These are phyloP conservation scores for Termitomyces sp. DNA, from an alignment of 1,284 basidiomycete genomes.

Conservation along the genomic window DNA sequence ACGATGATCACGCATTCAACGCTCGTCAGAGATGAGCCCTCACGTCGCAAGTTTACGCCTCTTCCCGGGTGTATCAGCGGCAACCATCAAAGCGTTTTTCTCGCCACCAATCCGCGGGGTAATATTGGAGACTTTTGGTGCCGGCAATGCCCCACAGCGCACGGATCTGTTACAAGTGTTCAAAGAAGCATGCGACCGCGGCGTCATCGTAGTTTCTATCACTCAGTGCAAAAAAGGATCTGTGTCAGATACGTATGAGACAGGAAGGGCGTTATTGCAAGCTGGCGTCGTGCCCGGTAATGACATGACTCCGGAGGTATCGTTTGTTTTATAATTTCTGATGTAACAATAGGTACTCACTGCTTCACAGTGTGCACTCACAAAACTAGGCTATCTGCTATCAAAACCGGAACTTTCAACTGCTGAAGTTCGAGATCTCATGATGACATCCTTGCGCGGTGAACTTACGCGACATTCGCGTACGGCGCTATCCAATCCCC, in stretches of 20 bases:
- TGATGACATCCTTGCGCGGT: constrained; percentile 78
- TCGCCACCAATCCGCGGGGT: constrained; percentile 70
- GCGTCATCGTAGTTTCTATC: constrained; percentile 86
- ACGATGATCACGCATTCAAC: neutral
- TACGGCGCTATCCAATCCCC: constrained; percentile 31
- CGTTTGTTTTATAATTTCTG: neutral
- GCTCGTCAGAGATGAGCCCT: constrained; percentile 59
- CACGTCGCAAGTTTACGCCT: constrained; percentile 78
- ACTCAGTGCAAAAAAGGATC: constrained; percentile 85
- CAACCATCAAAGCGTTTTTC: constrained; percentile 70
- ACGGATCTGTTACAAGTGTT: constrained; percentile 64
- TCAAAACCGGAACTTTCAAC: constrained; percentile 76
- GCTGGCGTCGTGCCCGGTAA: constrained; percentile 75
- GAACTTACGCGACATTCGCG: constrained; percentile 67
- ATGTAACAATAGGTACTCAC: neutral
- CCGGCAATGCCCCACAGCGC: constrained; percentile 80
- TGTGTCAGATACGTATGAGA: constrained; percentile 78
- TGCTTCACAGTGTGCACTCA: constrained; percentile 68
- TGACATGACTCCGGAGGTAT: constrained; percentile 93
- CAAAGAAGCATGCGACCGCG: constrained; percentile 76
- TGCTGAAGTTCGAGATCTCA: constrained; percentile 69
- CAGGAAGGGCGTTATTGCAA: constrained; percentile 69
- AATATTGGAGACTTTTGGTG: constrained; percentile 86
- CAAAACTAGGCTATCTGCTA: constrained; percentile 85
- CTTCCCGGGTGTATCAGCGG: constrained; percentile 81